phyloP scores from a whole-genome alignment of 1,284 basidiomycete species.

The Mycena citricolor region DNA sequence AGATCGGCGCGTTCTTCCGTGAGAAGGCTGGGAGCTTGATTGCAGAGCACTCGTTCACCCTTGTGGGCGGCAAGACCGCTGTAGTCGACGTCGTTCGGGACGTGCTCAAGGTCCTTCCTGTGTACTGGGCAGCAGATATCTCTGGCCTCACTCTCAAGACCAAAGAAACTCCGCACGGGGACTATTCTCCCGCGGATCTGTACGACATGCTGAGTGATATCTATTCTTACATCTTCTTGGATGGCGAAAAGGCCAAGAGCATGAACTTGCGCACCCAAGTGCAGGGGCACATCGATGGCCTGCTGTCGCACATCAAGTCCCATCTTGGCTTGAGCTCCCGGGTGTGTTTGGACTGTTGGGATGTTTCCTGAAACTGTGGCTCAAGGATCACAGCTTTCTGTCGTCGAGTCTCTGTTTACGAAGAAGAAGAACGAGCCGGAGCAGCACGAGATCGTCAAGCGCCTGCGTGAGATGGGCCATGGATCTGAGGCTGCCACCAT shows the following conservation, averaged over 20 bases:
- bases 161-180: constrained; percentile 48
- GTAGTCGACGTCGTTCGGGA: constrained; percentile 71
- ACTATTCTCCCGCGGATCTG: constrained; percentile 61
- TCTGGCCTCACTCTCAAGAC: constrained; percentile 75
- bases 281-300: constrained; percentile 47
- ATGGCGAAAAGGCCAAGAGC: constrained; percentile 56
- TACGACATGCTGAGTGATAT: constrained; percentile 66
- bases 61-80: constrained; percentile 49
- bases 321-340: constrained; percentile 35
- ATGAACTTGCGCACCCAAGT: constrained; percentile 55
- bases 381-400: constrained; percentile 20
- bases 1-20: constrained; percentile 60
- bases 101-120: constrained; percentile 64
- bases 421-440: constrained; percentile 46
- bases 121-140: constrained; percentile 70
- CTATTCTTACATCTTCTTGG: constrained; percentile 76
- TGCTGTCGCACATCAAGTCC: constrained; percentile 57
- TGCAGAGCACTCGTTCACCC: constrained; percentile 46
- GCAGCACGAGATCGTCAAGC: constrained; percentile 53
- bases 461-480: constrained; percentile 53
- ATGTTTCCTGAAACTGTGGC: too few species aligned
- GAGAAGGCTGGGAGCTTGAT: constrained; percentile 60
- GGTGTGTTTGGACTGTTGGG: constrained; percentile 24
- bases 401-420: constrained; percentile 47
- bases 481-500: constrained; percentile 61